Evolutionary conservation across 306 rosid genomes (phyloP), one percentile per base, ranked within the genome.

Genomic region (Trifolium repens): DNA sequence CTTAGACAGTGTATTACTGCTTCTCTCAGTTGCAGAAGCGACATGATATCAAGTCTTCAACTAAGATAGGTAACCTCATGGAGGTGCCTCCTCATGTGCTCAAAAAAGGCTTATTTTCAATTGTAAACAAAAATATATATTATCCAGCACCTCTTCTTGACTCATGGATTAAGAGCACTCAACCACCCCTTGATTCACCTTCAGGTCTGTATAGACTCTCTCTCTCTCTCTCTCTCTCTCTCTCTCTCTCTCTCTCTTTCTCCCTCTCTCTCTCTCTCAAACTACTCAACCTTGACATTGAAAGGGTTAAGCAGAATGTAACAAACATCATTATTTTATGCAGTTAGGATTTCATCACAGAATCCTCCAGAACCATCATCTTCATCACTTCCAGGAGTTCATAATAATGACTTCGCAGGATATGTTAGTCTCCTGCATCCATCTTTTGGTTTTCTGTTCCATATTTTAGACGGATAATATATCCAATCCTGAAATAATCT

Each of bases 61-160:
- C 47, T 81, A 90, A 92, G 89, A 83, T 84, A 66, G 80, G 66
- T 50, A 74, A 81, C 82, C 91, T 90, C 81, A 86, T 90, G 97
- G 90, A 89, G 74, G 74, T 87, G 64, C 98, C 98, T 40, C 93
- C 90, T 11, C 65, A 78, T 73, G 89, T 81, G 72, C 82, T 94
- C 62, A 77, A 80, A 55, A 87, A 79, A 52, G 67, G 77, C 72
- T 85, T 88, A 86, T 87, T 84, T 70, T 64, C 79, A 57, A 77
- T 59, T 49, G 91, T 83, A 80, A 81, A 67, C 67, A 71, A 74
- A 69, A 78, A 82, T 74, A 64, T 88, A 75, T 83, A 92, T 85
- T 94, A 91, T 86, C 97, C 96, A 22, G 65, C 44, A 46, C 90
- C 91, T 72, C 78, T 91, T 64, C 79, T 94, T 43, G 86, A 92